Base-by-base conservation (phyloP, 371 early-diverging fungal species). In the Circinella umbellata region DNA sequence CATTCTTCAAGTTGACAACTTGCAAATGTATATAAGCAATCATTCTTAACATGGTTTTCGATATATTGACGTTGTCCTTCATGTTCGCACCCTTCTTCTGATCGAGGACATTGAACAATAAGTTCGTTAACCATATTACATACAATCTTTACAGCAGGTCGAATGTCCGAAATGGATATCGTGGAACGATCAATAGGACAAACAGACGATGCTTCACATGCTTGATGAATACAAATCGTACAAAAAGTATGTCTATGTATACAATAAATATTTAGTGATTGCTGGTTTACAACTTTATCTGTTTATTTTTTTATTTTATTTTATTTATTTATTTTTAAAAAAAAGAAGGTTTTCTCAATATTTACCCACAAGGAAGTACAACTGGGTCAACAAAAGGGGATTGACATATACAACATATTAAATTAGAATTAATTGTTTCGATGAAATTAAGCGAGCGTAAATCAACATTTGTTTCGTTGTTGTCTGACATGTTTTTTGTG, bases 111-210 rank as follows among this genome's bases (percentile, higher is more conserved):
- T 27, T 82, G 80, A 0, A 88, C 87, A 3, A 65, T n/a, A 0
- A 92, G 80, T 63, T 93, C 93, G 66, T 93, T 89, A 34, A 92
- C 90, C 80, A 93, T 88, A 70, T 90, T 89, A 35, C 70, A 63
- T 39, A 93, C 80, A 13, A 91, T 89, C 65, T 86, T 90, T 35
- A 84, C 88, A 42, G 89, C 89, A 14, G 90, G 87, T 15, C 81
- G 70, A 17, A 90, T 64, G 4, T 86, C 74, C 18, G 76, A 39
- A 7, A 75, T 64, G 4, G 80, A 72, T 15, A 92, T 72, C 0
- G 77, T 66, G 0, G 87, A 76, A 7, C 93, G 83, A 61, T 91
- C 91, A 15, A 92, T 81, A 0, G 93, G 93, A 62, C 93, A 93
- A n/a, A 84, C 69, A 0, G 76, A 69, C 10, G 80, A 83, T 17